A percentile compares a stretch with the other conserved stretches of the same genome.
Evolutionary conservation across 768 basidiomycete genomes (phyloP).

Genomic region (Postia placenta): DNA sequence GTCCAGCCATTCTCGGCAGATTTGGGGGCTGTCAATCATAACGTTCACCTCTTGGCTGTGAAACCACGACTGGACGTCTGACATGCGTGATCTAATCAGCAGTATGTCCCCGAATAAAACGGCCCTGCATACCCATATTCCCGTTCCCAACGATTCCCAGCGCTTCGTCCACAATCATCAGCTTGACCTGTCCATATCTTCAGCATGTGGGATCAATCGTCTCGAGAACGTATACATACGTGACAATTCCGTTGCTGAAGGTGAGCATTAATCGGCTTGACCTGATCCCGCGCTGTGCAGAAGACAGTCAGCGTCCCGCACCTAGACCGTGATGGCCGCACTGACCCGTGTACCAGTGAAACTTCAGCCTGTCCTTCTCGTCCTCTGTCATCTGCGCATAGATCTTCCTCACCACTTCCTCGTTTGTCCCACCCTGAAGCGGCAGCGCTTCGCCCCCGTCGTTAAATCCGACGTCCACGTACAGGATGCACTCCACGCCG

Average conservation of each 20-base stretch:
- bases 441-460: conserved; percentile 51
- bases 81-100: not conserved
- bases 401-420: conserved; percentile 56
- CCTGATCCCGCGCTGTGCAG: conserved; percentile 49
- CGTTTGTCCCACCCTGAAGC: conserved; percentile 66
- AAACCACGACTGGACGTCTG: conserved; percentile 65
- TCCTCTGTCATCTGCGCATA: conserved; percentile 43
- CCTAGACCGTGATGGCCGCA: too few relatives aligned
- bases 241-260: conserved; percentile 69
- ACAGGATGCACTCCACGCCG: conserved; percentile 54
- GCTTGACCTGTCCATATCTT: conserved; percentile 53
- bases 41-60: conserved; percentile 68
- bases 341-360: conserved; percentile 46
- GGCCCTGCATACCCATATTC: conserved; percentile 44
- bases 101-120: conserved; percentile 6
- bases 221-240: conserved; percentile 20
- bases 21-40: conserved; percentile 41
- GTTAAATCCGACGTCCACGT: conserved; percentile 43
- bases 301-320: too few relatives aligned
- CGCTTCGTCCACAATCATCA: conserved; percentile 60
- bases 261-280: conserved; percentile 57
- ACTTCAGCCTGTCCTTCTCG: conserved; percentile 36
- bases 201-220: too few relatives aligned
- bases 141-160: conserved; percentile 67
- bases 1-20: conserved; percentile 41